Evolutionary conservation across 805 yeast species (phyloP).

Genomic region (Ogataea pini): DNA sequence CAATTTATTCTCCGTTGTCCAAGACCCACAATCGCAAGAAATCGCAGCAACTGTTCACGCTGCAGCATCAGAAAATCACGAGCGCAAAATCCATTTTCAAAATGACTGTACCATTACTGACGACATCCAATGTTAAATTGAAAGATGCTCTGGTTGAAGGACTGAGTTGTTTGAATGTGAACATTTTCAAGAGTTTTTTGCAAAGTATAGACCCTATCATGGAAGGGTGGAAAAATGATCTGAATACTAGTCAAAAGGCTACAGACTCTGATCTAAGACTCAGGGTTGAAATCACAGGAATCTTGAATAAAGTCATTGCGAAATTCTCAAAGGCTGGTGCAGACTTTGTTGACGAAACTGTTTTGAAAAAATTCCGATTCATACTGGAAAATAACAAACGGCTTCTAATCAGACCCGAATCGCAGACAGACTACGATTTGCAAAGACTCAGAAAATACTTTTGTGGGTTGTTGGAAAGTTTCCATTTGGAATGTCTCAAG

Average conservation of each 20-base stretch:
- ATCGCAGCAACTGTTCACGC: constrained; percentile 74
- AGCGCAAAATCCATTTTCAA: constrained; percentile 88
- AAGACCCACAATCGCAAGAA: constrained; percentile 71
- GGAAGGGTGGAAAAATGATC: constrained; percentile 54
- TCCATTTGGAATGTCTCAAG: constrained; percentile 57
- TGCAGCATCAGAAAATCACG: constrained; percentile 89
- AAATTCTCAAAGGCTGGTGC: constrained; percentile 53
- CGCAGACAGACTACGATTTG: constrained; percentile 67
- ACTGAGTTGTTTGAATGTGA: constrained; percentile 83
- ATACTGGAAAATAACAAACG: constrained; percentile 63
- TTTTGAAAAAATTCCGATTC: constrained; percentile 60
- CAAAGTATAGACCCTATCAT: constrained; percentile 70
- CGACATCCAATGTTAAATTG: constrained; percentile 65
- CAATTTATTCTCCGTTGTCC: constrained; percentile 43
- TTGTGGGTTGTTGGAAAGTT: constrained; percentile 75
- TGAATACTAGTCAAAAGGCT: constrained; percentile 34
- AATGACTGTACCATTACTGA: constrained; percentile 80
- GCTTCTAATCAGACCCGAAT: constrained; percentile 50
- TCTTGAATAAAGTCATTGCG: constrained; percentile 67
- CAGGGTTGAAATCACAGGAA: constrained; percentile 76
- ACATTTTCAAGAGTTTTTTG: constrained; percentile 78
- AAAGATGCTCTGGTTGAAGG: constrained; percentile 90
- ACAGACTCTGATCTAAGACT: constrained; percentile 32
- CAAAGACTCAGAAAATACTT: constrained; percentile 82
- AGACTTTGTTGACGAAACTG: constrained; percentile 66